Evolutionary conservation across 1,284 basidiomycete genomes (phyloP), one percentile per base, ranked within the genome.

Genomic region (Fomitopsis palustris): DNA sequence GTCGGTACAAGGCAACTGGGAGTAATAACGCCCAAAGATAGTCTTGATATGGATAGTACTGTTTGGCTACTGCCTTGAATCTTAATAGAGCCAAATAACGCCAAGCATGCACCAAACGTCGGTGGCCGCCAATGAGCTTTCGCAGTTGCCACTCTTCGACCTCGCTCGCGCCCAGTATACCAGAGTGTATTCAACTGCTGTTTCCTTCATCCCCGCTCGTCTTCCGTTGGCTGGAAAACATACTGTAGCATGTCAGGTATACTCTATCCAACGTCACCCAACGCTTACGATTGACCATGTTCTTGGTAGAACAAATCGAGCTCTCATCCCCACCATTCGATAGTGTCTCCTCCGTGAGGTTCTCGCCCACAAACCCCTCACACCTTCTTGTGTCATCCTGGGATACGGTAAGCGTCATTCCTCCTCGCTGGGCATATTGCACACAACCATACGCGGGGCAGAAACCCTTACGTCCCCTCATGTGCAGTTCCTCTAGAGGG

Each of bases 311-410:
- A 58, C 79, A 83, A 67, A 63, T 75, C 17, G 81, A 82, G 63
- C 75, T 91, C n/a, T 78, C 81, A 3, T 85, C 87, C 7, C 86
- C 92, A 0, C 93, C 93, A 0, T 86, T 91, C 66, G 95, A 97
- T 75, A 90, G 89, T 65, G 84, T 96, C 59, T 91, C 93, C 3
- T 79, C 86, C 53, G 77, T 96, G 23, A 80, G 82, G 39, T 97
- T 90, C 75, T 93, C 93, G n/a, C 90, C 93, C 0, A 83, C 80
- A 17, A 81, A 90, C 68, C 86, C 92, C 4, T 81, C 89, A 61
- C 85, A 89, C 25, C 76, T 97, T 1, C 76, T 96, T 2, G 88
- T 90, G 19, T 86, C 91, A 10, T 89, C 90, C 60, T 96, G 95
- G 95, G 95, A 96, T 74, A 86, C 91, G 53, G 93, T 95, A 69